A percentile compares a stretch with the other conserved stretches of the same genome.
phyloP scores from a whole-genome alignment of 352 stramenopile genomes.

The Globisporangium lucens region DNA sequence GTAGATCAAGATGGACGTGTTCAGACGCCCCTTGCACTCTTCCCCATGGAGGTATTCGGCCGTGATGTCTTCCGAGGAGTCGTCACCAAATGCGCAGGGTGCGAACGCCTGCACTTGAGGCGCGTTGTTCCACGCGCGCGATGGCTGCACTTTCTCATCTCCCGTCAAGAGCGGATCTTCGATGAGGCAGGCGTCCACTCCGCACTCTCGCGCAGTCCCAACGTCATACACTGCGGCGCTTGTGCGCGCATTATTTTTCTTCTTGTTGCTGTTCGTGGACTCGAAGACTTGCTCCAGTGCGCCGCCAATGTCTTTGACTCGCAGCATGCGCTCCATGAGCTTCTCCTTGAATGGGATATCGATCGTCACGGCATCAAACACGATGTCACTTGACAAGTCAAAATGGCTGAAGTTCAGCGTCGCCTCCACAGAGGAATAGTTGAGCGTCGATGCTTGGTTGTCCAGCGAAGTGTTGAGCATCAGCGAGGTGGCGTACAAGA shows the following conservation, averaged over 20 bases:
- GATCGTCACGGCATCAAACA: slow-evolving; percentile 40
- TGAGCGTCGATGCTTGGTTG: slow-evolving; percentile 11
- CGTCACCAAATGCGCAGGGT: slow-evolving; percentile 27
- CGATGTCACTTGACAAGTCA: slow-evolving; percentile 25
- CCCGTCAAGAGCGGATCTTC: slow-evolving; percentile 15
- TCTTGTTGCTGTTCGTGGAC: slow-evolving; percentile 5
- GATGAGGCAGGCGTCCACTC: slow-evolving; percentile 32
- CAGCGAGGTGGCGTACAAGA: slow-evolving; percentile 10
- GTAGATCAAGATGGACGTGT: slow-evolving; percentile 46
- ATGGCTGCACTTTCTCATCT: slow-evolving; percentile 5
- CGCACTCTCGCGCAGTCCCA: slow-evolving; percentile 17
- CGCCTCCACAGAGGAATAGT: slow-evolving; percentile 15
- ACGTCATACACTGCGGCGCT: slow-evolving; percentile 18
- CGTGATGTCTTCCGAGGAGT: slow-evolving; percentile 30
- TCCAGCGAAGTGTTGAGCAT: slow-evolving; percentile 18
- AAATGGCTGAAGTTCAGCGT: slow-evolving; percentile 31
- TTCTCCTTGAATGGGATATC: slow-evolving; percentile 34
- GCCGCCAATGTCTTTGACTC: slow-evolving; percentile 8
- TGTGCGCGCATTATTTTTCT: not conserved
- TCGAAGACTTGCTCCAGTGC: slow-evolving; percentile 8
- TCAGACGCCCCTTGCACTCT: slow-evolving; percentile 22
- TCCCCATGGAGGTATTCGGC: slow-evolving; percentile 25
- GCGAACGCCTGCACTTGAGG: slow-evolving; percentile 42
- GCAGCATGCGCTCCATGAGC: slow-evolving; percentile 14
- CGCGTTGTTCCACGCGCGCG: slow-evolving; percentile 3